Base-by-base conservation (phyloP, 805 yeast genomes). In the Metschnikowia matae region DNA sequence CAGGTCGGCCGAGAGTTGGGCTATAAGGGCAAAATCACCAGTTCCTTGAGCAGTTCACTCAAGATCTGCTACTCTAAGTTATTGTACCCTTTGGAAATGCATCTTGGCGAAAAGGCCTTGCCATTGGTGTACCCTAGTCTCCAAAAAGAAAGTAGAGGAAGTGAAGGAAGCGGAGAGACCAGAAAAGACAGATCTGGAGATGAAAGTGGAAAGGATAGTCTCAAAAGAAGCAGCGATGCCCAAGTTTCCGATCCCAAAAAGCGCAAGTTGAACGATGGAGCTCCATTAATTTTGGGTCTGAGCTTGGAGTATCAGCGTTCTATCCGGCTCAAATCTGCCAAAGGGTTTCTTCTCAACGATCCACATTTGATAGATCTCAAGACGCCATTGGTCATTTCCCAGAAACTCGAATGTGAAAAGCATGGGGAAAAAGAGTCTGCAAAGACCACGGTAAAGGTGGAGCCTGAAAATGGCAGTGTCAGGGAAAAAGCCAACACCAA, bases 1-100 rank as follows among this genome's bases (percentile, higher is more conserved):
- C 89, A 86, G 60, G 78, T 89, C 8, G 92, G 92, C 13, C 73
- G 90, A 48, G 96, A 87, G 58, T 68, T 89, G 45, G 95, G 96
- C 0, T 86, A 83, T 62, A 77, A 81, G 32, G 89, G 89, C 2
- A 78, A 82, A 56, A 82, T 83, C 46, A 83, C 84, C 79, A 83
- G 87, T 32, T 83, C 89, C 11, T 64, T 86, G 41, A 82, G 89
- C 13, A 79, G 89, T 14, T 78, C 89, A 1, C 68, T 87, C 53
- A 81, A 84, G 59, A 65, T 80, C 1, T 79, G 86, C 0, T 84
- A 84, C 59, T 73, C 75, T 51, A 75, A 77, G 44, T 62, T 69
- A 29, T 54, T 70, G 18, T 66, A 65, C 49, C 73, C 73, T 0
- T 63, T 66, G 40, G 75, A 70, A 50, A 23, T 55, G 17, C 46